Conservation (phyloP, 2,329 filamentous ascomycete species). For the Xylaria sp. region DNA sequence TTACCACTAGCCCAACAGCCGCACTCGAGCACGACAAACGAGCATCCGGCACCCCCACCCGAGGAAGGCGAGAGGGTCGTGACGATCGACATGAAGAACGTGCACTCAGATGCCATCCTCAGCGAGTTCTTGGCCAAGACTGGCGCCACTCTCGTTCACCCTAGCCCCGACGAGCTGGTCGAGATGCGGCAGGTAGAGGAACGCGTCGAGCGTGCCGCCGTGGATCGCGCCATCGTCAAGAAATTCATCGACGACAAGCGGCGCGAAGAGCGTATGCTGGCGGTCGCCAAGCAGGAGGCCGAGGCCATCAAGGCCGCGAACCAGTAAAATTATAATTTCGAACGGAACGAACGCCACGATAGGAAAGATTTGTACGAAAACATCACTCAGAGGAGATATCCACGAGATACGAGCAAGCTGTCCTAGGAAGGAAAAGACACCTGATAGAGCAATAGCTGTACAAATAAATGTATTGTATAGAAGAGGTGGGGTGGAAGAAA, state of each 20-base stretch:
- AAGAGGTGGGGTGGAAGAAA: constrained; percentile 13
- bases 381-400: constrained; percentile 2
- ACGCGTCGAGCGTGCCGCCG: constrained; percentile 59
- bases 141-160: constrained; percentile 65
- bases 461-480: constrained; percentile 37
- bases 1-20: constrained; percentile 53
- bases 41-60: constrained; percentile 61
- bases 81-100: constrained; percentile 71
- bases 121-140: constrained; percentile 70
- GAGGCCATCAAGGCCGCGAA: constrained; percentile 55
- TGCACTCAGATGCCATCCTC: constrained; percentile 70
- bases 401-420: constrained; percentile 18
- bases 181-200: constrained; percentile 69
- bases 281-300: constrained; percentile 63
- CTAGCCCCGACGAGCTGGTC: constrained; percentile 68
- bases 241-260: constrained; percentile 66
- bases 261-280: constrained; percentile 69
- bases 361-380: constrained; percentile 11
- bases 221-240: constrained; percentile 65
- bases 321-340: constrained; percentile 37
- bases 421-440: background rate
- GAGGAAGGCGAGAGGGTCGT: constrained; percentile 61
- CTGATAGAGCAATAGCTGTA: constrained; percentile 30
- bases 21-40: constrained; percentile 59
- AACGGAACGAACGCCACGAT: background rate